Evolutionary conservation across 1,284 basidiomycete species (phyloP), one percentile per base, ranked within the genome.

Genomic region (Apiotrichum sp.): DNA sequence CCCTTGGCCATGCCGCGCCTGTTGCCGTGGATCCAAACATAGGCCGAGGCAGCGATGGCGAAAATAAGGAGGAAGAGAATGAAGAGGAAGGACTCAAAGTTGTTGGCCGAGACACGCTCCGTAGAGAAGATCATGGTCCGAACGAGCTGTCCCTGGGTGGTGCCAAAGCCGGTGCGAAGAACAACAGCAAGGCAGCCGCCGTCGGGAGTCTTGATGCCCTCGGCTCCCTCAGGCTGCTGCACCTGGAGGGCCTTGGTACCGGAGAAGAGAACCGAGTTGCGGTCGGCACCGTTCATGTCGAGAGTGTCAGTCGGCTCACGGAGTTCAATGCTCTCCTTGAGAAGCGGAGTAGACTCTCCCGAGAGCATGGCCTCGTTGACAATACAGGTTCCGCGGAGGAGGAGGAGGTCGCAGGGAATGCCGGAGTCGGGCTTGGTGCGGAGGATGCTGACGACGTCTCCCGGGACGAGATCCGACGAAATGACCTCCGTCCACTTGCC

Each of bases 281-380:
- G 89, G 75, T 96, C 92, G 1, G 80, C 77, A 13, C 85, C 85
- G 67, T 95, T 89, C 36, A 90, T 86, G 68, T 95, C 89, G 36
- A 96, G 81, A 33, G 76, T 80, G 61, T 95, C 92, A 4, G 77
- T 71, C 0, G 80, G 78, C 13, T 92, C 87, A n/a, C 90, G 80
- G 1, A 96, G 80, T 59, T 91, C 87, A 56, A 95, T 86, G 16
- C 87, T 89, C 69, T 97, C 93, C 73, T 97, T 97, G 52, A 97
- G 80, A 6, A 97, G 80, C 0, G 93, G 93, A 0, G 93, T 97
- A 1, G 91, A 95, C 78, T 97, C 93, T 54, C 93, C 93, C 1
- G 91, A 95, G 5, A 97, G 79, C 93, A 97, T 97, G 14, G 93
- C 93, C 73, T 97, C 93, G 74, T 96, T 97, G 61, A 96, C 92